Conservation (phyloP, 31 red algal genomes). For the Bonnemaisonia californica region DNA sequence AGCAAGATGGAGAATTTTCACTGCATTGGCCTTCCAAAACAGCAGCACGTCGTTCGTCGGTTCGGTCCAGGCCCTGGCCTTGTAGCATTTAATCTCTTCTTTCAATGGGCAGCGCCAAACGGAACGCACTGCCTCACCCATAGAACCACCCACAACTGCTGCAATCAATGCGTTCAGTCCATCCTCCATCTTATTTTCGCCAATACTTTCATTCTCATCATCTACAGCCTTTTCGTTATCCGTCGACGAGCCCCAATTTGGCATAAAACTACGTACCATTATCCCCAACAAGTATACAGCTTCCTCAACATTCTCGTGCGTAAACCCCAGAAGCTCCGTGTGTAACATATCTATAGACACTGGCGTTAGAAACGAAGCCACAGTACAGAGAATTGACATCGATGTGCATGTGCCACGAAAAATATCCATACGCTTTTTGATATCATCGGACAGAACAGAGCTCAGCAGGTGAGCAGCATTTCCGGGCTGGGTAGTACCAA, state of each 20-base stretch:
- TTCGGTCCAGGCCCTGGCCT: background rate
- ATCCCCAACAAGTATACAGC: slow-evolving; percentile 13
- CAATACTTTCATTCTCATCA: background rate
- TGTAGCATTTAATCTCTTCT: slow-evolving; percentile 11
- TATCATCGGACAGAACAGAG: slow-evolving; percentile 25
- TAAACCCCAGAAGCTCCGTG: slow-evolving; percentile 9
- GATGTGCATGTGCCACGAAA: background rate
- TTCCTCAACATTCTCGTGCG: slow-evolving; percentile 4
- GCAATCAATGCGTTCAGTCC: slow-evolving; percentile 21
- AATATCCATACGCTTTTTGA: slow-evolving; percentile 18
- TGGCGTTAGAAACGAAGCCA: slow-evolving; percentile 6
- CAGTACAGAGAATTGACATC: slow-evolving; percentile 16
- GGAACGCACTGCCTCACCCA: background rate
- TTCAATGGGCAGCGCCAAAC: slow-evolving; percentile 12
- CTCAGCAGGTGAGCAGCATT: slow-evolving; percentile 18
- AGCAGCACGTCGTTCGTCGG: slow-evolving; percentile 6
- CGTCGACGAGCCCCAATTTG: slow-evolving; percentile 17
- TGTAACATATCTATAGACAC: slow-evolving; percentile 20
- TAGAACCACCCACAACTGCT: background rate
- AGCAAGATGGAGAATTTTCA: slow-evolving; percentile 13
- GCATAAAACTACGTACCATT: slow-evolving; percentile 2
- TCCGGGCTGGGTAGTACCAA: background rate
- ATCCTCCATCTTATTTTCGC: slow-evolving; percentile 1
- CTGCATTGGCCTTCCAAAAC: slow-evolving; percentile 4
- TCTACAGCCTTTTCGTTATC: too few relatives aligned